Percentiles rank a stretch among this genome's conserved stretches.
Conservation (phyloP, 2,329 filamentous ascomycete genomes). For the Xylariaceae sp. region DNA sequence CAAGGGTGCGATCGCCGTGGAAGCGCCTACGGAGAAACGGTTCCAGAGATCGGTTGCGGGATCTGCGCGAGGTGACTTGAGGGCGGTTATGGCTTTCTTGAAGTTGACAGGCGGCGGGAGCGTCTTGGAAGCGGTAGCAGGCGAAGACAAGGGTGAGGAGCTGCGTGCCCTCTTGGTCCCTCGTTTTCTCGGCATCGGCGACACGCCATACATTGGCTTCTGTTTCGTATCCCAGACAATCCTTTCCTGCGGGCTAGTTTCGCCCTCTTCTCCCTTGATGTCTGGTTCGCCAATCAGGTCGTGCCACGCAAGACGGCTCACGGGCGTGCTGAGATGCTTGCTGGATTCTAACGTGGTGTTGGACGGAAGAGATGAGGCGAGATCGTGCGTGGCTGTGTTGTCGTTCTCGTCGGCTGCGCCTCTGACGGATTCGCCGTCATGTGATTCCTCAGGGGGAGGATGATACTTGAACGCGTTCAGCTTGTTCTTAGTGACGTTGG, state of each 20-base stretch:
- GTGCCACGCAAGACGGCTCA: conserved; percentile 50
- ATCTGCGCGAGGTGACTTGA: conserved; percentile 65
- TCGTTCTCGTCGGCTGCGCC: conserved; percentile 9
- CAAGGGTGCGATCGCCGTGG: conserved; percentile 37
- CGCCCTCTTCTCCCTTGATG: conserved; percentile 40
- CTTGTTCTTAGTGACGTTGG: conserved; percentile 56
- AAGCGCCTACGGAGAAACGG: conserved; percentile 57
- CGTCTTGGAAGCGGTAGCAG: conserved; percentile 43
- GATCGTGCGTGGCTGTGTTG: background rate
- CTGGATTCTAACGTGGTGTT: conserved; percentile 17
- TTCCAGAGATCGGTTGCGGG: conserved; percentile 74
- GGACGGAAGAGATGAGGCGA: conserved; percentile 1
- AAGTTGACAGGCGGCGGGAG: conserved; percentile 49
- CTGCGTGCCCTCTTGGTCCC: conserved; percentile 65
- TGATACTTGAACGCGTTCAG: conserved; percentile 54
- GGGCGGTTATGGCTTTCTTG: conserved; percentile 50
- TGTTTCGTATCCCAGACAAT: conserved; percentile 56
- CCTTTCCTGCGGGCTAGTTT: conserved; percentile 55
- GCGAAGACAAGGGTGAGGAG: conserved; percentile 68
- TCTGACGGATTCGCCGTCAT: conserved; percentile 22
- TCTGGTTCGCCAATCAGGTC: conserved; percentile 49
- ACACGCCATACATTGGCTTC: conserved; percentile 40
- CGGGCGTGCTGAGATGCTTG: conserved; percentile 42
- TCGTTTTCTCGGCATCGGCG: conserved; percentile 44
- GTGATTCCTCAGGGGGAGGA: conserved; percentile 29